These are phyloP conservation scores for Pezicula neosporulosa DNA, from an alignment of 2,329 filamentous ascomycete species.

Conservation along the genomic window DNA sequence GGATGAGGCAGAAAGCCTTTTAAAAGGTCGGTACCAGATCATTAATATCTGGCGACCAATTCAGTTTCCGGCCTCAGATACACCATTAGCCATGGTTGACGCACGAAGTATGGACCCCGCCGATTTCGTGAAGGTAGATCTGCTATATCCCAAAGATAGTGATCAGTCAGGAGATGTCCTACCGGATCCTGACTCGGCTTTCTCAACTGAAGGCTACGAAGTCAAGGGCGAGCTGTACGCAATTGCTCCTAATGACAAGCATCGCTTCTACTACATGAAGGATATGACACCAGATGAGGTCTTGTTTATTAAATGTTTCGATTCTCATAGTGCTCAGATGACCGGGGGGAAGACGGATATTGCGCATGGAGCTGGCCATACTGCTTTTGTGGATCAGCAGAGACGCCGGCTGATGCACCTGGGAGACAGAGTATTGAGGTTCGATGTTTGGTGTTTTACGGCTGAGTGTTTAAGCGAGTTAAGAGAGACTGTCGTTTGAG, in stretches of 20 bases:
- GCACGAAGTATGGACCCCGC: slow-evolving; percentile 50
- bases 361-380: slow-evolving; percentile 51
- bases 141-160: slow-evolving; percentile 63
- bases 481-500: too few species aligned
- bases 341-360: slow-evolving; percentile 33
- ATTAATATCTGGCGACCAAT: slow-evolving; percentile 73
- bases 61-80: slow-evolving; percentile 51
- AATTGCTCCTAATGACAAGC: slow-evolving; percentile 52
- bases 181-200: slow-evolving; percentile 40
- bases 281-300: slow-evolving; percentile 72
- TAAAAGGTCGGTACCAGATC: slow-evolving; percentile 69
- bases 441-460: slow-evolving; percentile 67
- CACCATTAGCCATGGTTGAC: slow-evolving; percentile 57
- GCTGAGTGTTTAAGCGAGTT: neutral
- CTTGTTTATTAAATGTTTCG: slow-evolving; percentile 76
- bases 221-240: slow-evolving; percentile 60
- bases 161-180: slow-evolving; percentile 56
- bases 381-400: slow-evolving; percentile 72
- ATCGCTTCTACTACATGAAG: slow-evolving; percentile 63
- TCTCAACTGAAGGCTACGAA: slow-evolving; percentile 58
- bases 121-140: slow-evolving; percentile 70
- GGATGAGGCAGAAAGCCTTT: slow-evolving; percentile 60
- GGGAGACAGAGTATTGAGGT: slow-evolving; percentile 84
- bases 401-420: slow-evolving; percentile 64
- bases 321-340: slow-evolving; percentile 49